A percentile compares a stretch with the other conserved stretches of the same genome.
phyloP scores from a whole-genome alignment of 495 filamentous ascomycete genomes.

The Rhizodiscina lignyota region DNA sequence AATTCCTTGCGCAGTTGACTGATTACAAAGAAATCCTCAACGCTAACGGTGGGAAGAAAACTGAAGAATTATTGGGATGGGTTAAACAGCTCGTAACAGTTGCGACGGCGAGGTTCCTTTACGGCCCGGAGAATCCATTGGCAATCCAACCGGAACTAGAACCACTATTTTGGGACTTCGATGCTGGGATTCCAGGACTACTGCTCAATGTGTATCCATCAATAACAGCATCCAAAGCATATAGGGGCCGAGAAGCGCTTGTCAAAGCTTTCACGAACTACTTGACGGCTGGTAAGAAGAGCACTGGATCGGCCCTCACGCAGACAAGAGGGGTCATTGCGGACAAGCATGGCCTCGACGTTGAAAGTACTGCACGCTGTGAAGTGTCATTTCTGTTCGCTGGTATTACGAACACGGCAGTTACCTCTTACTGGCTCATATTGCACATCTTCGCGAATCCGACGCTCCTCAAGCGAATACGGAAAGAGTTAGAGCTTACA shows the following conservation, averaged over 20 bases:
- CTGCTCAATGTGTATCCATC: constrained; percentile 10
- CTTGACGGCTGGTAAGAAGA: constrained; percentile 5
- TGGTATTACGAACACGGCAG: constrained; percentile 7
- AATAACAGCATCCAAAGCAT: constrained; percentile 10
- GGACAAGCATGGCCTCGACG: constrained; percentile 5
- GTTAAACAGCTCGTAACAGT: constrained; percentile 5
- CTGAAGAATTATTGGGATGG: constrained; percentile 5
- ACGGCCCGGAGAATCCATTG: constrained; percentile 17
- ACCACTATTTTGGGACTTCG: constrained; percentile 16
- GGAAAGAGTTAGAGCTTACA: constrained; percentile 2
- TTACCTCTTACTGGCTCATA: constrained; percentile 8
- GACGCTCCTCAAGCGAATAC: constrained; percentile 6
- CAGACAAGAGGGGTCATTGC: constrained; percentile 9
- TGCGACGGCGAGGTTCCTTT: constrained; percentile 6
- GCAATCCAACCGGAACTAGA: constrained; percentile 10
- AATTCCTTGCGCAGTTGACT: constrained; percentile 1
- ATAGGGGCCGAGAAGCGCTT: constrained; percentile 11
- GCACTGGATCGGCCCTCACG: constrained; percentile 10
- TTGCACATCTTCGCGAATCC: constrained; percentile 7
- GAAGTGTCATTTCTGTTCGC: constrained; percentile 6
- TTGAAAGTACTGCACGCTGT: constrained; percentile 1
- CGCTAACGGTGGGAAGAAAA: not conserved
- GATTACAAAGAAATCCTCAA: not conserved
- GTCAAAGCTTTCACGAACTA: constrained; percentile 14
- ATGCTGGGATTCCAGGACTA: constrained; percentile 7